These are phyloP conservation scores for Podaxis sp. DNA, from an alignment of 768 basidiomycete genomes.

Conservation along the genomic window DNA sequence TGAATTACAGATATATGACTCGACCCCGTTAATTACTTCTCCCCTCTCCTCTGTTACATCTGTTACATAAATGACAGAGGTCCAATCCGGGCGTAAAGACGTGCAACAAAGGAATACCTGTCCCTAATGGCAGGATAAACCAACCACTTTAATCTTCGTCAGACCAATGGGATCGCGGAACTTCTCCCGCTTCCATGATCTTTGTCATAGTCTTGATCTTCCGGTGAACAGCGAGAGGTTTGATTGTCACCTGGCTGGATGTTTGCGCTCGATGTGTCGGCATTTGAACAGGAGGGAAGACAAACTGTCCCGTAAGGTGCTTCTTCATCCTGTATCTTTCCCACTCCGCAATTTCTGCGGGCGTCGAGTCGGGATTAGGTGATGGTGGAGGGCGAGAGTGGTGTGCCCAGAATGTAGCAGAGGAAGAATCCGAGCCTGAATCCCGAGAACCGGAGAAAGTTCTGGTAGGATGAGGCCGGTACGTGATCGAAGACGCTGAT, in stretches of 20 bases:
- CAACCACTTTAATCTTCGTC: conserved; percentile 23
- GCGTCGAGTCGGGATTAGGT: conserved; percentile 29
- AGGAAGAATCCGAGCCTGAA: not conserved
- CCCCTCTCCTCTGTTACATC: not conserved
- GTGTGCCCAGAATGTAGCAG: not conserved
- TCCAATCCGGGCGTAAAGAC: not conserved
- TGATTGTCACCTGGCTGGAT: conserved; percentile 7
- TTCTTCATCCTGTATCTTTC: conserved; percentile 36
- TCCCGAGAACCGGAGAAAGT: conserved; percentile 2
- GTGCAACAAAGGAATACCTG: not conserved
- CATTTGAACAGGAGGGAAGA: conserved; percentile 40
- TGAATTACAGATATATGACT: not conserved
- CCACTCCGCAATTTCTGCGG: conserved; percentile 36
- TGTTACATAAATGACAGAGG: not conserved
- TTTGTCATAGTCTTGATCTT: conserved; percentile 34
- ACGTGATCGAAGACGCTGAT: conserved; percentile 16
- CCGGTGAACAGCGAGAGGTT: conserved; percentile 23
- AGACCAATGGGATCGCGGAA: conserved; percentile 26
- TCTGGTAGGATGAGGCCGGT: not conserved
- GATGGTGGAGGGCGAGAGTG: conserved; percentile 28
- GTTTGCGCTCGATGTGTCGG: conserved; percentile 14
- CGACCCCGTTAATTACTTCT: not conserved
- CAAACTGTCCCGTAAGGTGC: conserved; percentile 39
- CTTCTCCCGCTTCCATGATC: conserved; percentile 32
- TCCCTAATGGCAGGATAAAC: not conserved